Base-by-base conservation (phyloP, 2,329 filamentous ascomycete genomes). In the Scytalidium lignicola region DNA sequence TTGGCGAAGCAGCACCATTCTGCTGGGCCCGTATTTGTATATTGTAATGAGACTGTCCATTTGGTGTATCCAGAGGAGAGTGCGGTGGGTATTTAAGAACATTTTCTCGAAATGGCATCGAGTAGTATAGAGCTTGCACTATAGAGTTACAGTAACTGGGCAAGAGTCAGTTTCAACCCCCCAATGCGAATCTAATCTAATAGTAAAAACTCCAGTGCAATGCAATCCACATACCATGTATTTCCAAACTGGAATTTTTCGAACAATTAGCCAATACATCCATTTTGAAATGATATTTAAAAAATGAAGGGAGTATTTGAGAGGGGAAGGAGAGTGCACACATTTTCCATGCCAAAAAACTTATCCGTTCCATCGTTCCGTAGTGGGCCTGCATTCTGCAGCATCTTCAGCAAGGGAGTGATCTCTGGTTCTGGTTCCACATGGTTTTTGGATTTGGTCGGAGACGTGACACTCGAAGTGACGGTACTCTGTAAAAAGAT, bases 281-380 rank as follows among this genome's bases (percentile, higher is more conserved):
- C n/a, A n/a, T n/a, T n/a, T n/a, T n/a, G n/a, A n/a, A n/a, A n/a
- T n/a, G n/a, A n/a, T n/a, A n/a, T n/a, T 17, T 37, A 8, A 4
- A n/a, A 37, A 26, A 10, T 26, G 23, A 26, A 26, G 23, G 23
- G 17, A n/a, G 43, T 20, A 29, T 45, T 42, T 41, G 29, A 20
- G 37, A 41, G 17, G 43, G n/a, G 19, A 3, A 21, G 15, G 32
- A 15, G 39, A 23, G 17, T 26, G 75, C 88, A 71, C 77, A 97
- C 92, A 72, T 99, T 99, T 71, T 99, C 93, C 67, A 97, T 86
- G 15, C 93, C 93, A 71, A 95, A 97, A 74, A 96, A 99, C 73
- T 96, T 95, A 73, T 97, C 93, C 66, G 88, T 96, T 47, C 93
- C 93, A 70, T 97, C 91, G 58, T 79, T 75, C 62, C 90, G 83